Conservation (phyloP, 768 basidiomycete species). For the Podaxis mareebaensis region DNA sequence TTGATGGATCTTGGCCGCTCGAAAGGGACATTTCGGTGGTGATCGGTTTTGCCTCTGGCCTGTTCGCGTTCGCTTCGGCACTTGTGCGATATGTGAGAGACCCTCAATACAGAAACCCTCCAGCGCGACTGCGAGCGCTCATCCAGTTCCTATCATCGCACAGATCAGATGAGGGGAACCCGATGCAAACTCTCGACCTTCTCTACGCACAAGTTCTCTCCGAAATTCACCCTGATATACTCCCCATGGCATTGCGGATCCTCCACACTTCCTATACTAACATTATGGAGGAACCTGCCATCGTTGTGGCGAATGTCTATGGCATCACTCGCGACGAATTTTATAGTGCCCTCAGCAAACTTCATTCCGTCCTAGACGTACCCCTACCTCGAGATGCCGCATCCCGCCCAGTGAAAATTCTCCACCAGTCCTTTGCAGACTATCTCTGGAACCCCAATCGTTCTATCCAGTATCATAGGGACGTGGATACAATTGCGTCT, state of each 20-base stretch:
- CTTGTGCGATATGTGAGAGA: not conserved
- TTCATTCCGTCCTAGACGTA: not conserved
- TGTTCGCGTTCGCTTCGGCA: not conserved
- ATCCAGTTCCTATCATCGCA: not conserved
- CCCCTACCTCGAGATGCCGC: not conserved
- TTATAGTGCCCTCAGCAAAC: not conserved
- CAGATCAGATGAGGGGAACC: not conserved
- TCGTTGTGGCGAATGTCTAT: not conserved
- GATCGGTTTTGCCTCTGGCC: not conserved
- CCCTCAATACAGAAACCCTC: not conserved
- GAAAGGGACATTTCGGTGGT: not conserved
- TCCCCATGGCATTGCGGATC: not conserved
- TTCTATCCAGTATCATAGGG: not conserved
- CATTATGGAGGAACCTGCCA: not conserved
- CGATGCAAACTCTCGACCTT: not conserved
- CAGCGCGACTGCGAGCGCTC: not conserved
- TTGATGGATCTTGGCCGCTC: not conserved
- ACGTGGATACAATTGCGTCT: not conserved
- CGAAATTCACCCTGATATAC: not conserved
- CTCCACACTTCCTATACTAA: not conserved
- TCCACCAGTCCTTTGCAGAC: not conserved
- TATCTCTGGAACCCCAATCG: not conserved
- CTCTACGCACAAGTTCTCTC: not conserved
- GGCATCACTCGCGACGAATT: not conserved
- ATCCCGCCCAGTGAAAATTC: not conserved